These are phyloP conservation scores for Microbotryomycetes sp. DNA, from an alignment of 1,284 basidiomycete species.

Conservation along the genomic window DNA sequence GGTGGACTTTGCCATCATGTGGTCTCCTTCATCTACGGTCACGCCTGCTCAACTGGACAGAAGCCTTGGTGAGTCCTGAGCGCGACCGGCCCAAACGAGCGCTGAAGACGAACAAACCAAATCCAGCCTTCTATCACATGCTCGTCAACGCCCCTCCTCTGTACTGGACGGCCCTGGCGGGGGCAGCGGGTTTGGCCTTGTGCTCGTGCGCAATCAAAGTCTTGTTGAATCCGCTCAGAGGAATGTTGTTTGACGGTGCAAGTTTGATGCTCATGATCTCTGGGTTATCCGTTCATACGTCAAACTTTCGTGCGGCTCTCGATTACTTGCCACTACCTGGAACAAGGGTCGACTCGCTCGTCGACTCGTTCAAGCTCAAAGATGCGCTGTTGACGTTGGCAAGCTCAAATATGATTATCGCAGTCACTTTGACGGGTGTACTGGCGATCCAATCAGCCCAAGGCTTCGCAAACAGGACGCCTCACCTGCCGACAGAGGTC, in stretches of 20 bases:
- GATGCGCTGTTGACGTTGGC: constrained; percentile 25
- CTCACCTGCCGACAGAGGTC: too few relatives aligned
- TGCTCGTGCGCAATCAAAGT: constrained; percentile 4
- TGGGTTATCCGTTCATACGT: constrained; percentile 15
- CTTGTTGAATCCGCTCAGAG: constrained; percentile 10
- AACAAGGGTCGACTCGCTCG: neutral
- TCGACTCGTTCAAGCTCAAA: neutral
- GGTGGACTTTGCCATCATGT: constrained; percentile 15
- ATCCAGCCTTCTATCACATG: constrained; percentile 16
- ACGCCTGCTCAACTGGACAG: neutral
- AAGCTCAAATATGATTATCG: constrained; percentile 25
- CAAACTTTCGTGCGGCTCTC: constrained; percentile 26
- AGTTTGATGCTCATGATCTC: constrained; percentile 22
- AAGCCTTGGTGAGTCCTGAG: neutral
- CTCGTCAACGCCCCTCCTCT: constrained; percentile 13
- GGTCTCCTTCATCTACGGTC: neutral
- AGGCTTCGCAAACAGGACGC: constrained; percentile 15
- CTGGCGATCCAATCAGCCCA: constrained; percentile 26
- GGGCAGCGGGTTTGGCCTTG: constrained; percentile 2
- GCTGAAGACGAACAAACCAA: neutral
- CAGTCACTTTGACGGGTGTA: constrained; percentile 27
- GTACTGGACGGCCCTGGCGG: constrained; percentile 10
- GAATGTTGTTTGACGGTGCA: constrained; percentile 25
- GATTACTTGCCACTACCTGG: constrained; percentile 25
- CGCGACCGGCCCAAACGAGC: neutral